A percentile compares a stretch with the other conserved stretches of the same genome.
These are phyloP conservation scores for Penicillium griseofulvum DNA, from an alignment of 2,329 filamentous ascomycete species.

Conservation along the genomic window DNA sequence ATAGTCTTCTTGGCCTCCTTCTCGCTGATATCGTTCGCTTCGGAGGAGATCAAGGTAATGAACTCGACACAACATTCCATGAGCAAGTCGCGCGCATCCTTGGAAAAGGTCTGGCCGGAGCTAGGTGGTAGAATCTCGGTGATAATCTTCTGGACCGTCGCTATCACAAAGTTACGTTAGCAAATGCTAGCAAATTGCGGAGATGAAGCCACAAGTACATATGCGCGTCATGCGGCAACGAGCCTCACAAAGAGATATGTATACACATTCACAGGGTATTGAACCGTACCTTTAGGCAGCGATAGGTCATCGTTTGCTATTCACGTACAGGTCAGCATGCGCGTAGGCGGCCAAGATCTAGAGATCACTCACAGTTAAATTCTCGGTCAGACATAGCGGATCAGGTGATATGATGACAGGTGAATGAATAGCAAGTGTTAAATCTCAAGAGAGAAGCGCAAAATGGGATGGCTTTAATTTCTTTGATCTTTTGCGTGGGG, in stretches of 20 bases:
- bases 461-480: slow-evolving; percentile 8
- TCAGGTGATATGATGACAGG: background rate
- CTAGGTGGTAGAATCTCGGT: slow-evolving; percentile 82
- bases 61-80: slow-evolving; percentile 99
- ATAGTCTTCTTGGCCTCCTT: slow-evolving; percentile 99
- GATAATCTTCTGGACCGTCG: slow-evolving; percentile 79
- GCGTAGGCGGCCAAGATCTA: slow-evolving; percentile 13
- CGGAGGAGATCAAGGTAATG: slow-evolving; percentile 95
- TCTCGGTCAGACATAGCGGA: slow-evolving; percentile 55
- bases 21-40: slow-evolving; percentile 98
- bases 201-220: background rate
- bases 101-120: slow-evolving; percentile 80
- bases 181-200: slow-evolving; percentile 1
- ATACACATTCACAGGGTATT: background rate
- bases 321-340: slow-evolving; percentile 21
- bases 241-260: background rate
- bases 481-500: slow-evolving; percentile 22
- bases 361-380: slow-evolving; percentile 46
- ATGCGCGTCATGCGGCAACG: background rate
- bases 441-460: background rate
- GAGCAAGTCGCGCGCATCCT: slow-evolving; percentile 88
- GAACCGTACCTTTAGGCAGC: slow-evolving; percentile 54
- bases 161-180: slow-evolving; percentile 38
- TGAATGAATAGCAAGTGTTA: background rate
- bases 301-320: slow-evolving; percentile 59